Percentiles rank a stretch among this genome's conserved stretches.
phyloP scores from a whole-genome alignment of 2,329 filamentous ascomycete species.

The Xylaria sp. region DNA sequence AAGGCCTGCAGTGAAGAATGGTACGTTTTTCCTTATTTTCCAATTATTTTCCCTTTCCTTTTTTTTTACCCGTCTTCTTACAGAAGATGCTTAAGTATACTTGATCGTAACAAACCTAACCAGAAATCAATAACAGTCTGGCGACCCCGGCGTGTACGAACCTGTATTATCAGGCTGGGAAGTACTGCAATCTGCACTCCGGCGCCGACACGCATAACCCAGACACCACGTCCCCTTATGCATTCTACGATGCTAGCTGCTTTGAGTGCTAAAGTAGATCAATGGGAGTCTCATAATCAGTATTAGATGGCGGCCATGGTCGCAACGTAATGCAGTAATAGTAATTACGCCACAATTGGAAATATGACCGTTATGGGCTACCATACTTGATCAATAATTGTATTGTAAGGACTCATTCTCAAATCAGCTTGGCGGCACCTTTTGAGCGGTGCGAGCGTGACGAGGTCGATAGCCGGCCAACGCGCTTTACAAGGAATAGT shows the following conservation, averaged over 20 bases:
- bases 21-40: conserved; percentile 3
- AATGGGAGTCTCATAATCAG: neutral
- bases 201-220: conserved; percentile 26
- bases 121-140: conserved; percentile 13
- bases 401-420: neutral
- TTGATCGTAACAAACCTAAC: neutral
- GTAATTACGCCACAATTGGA: neutral
- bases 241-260: conserved; percentile 23
- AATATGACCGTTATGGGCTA: neutral
- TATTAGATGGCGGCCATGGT: neutral
- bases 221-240: conserved; percentile 6
- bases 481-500: too few species aligned
- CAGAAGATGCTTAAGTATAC: neutral
- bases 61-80: neutral
- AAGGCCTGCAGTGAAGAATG: conserved; percentile 21
- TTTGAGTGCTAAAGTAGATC: conserved; percentile 21
- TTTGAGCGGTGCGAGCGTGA: too few species aligned
- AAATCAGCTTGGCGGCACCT: too few species aligned
- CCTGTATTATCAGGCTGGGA: conserved; percentile 25
- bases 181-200: conserved; percentile 21
- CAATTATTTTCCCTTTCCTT: neutral
- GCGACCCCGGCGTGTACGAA: conserved; percentile 20
- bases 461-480: too few species aligned
- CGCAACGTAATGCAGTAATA: neutral
- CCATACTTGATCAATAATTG: neutral